phyloP scores from a whole-genome alignment of 2,329 filamentous ascomycete genomes.

The Alternaria consortialis region DNA sequence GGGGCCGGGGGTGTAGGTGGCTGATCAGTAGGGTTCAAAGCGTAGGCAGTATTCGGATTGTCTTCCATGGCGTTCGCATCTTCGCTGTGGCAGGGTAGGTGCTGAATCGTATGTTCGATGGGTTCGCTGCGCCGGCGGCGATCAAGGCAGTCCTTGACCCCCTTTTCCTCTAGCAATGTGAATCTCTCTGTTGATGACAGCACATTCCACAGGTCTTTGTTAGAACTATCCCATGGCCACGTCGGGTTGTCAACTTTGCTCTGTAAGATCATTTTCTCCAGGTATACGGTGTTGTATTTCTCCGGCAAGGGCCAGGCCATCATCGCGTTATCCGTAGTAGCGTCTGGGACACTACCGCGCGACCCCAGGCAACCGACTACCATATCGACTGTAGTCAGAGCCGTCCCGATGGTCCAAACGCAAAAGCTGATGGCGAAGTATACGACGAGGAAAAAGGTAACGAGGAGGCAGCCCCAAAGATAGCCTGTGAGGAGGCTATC shows the following conservation, averaged over 20 bases:
- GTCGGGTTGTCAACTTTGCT: background rate
- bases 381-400: background rate
- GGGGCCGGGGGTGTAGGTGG: background rate
- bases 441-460: constrained; percentile 17
- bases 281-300: background rate
- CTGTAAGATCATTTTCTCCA: fast-evolving
- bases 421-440: constrained; percentile 1
- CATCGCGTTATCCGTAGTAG: background rate
- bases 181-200: background rate
- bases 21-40: background rate
- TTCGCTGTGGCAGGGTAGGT: background rate
- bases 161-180: background rate
- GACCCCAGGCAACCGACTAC: background rate
- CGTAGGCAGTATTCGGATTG: background rate
- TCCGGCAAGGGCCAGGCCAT: background rate
- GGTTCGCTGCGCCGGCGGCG: background rate
- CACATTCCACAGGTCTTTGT: background rate
- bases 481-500: constrained; percentile 16
- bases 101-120: background rate
- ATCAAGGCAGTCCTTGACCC: background rate
- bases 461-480: constrained; percentile 13
- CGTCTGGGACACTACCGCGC: background rate
- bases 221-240: background rate
- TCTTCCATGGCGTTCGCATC: background rate
- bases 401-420: background rate